phyloP scores from a whole-genome alignment of 257 asterid genomes.

The Jacaranda mimosifolia region DNA sequence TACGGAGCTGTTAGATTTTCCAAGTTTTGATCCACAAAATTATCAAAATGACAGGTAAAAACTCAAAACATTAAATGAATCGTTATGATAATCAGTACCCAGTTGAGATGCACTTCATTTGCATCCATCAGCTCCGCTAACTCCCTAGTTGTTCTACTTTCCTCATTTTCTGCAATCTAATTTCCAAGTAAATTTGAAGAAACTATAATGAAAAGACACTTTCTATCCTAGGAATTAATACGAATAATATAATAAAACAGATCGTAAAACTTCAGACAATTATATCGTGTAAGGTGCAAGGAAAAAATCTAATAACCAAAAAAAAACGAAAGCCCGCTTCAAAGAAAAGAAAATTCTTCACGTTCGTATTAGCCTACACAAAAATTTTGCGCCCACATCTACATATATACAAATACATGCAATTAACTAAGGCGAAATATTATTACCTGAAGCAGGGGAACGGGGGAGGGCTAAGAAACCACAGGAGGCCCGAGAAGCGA shows the following conservation, averaged over 20 bases:
- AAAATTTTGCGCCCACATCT: too few species aligned
- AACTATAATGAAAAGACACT: constrained; percentile 15
- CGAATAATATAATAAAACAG: background rate
- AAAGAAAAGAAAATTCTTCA: background rate
- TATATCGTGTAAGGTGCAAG: background rate
- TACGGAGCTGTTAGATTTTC: constrained; percentile 24
- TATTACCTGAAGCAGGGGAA: constrained; percentile 71
- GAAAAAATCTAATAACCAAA: too few species aligned
- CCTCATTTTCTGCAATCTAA: constrained; percentile 80
- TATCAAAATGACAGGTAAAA: background rate
- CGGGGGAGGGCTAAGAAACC: constrained; percentile 79
- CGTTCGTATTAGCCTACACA: background rate
- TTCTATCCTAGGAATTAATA: background rate
- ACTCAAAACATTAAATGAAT: background rate
- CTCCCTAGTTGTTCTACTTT: constrained; percentile 68
- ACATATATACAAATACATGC: too few species aligned
- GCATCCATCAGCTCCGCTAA: constrained; percentile 80
- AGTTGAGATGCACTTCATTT: constrained; percentile 51
- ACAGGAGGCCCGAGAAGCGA: constrained; percentile 79
- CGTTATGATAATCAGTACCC: constrained; percentile 43
- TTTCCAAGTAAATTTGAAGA: constrained; percentile 49
- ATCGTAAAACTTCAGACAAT: background rate
- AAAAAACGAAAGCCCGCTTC: background rate
- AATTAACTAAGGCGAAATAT: constrained; percentile 1
- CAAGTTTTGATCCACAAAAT: constrained; percentile 20